Percentiles rank a stretch among this genome's conserved stretches.
Conservation (phyloP, 2,329 filamentous ascomycete genomes). For the Apiospora arundinis region DNA sequence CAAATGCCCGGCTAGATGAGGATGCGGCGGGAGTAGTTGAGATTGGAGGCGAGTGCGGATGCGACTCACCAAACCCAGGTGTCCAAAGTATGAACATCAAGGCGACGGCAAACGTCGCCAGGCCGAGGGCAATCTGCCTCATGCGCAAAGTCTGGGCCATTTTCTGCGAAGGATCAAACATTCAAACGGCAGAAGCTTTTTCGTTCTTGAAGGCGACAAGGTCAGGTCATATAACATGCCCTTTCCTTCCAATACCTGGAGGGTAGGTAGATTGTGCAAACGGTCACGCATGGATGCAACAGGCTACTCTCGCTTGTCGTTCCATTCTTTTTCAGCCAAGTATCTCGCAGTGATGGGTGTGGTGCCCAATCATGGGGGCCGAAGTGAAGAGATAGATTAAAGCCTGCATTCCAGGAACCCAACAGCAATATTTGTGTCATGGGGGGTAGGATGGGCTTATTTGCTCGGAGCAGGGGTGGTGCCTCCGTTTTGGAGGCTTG, state of each 20-base stretch:
- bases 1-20: neutral
- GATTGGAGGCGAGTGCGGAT: neutral
- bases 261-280: neutral
- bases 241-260: neutral
- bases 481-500: neutral
- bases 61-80: neutral
- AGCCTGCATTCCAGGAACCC: neutral
- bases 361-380: neutral
- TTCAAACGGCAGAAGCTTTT: neutral
- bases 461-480: neutral
- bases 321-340: neutral
- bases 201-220: neutral
- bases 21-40: neutral
- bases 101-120: neutral
- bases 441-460: no score
- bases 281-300: neutral
- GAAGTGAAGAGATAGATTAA: neutral
- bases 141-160: constrained; percentile 19
- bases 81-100: neutral
- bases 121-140: constrained; percentile 10
- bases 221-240: neutral
- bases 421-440: neutral
- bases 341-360: neutral
- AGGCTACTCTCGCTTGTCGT: neutral
- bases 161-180: neutral